These are phyloP conservation scores for Graphilbum ipis-grandicollis DNA, from an alignment of 2,329 filamentous ascomycete species.

Conservation along the genomic window DNA sequence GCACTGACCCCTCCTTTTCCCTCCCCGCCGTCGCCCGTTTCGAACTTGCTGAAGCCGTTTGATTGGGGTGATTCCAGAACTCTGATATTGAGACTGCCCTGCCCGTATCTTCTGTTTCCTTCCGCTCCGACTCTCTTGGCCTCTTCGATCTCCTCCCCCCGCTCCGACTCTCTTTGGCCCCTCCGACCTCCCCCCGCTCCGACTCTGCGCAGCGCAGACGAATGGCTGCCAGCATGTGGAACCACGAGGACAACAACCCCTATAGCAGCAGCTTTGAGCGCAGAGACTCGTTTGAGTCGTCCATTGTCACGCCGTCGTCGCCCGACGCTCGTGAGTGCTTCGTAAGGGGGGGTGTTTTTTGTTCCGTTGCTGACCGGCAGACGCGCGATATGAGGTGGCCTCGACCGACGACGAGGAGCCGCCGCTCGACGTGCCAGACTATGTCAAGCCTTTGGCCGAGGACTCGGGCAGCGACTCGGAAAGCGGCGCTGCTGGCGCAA, in stretches of 20 bases:
- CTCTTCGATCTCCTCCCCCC: too few species aligned
- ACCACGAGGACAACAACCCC: conserved; percentile 97
- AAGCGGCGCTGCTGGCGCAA: conserved; percentile 30
- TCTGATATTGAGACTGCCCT: too few species aligned
- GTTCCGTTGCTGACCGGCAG: conserved; percentile 16
- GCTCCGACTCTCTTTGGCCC: too few species aligned
- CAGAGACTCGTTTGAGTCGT: conserved; percentile 61
- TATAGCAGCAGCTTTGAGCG: conserved; percentile 84
- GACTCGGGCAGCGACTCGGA: conserved; percentile 21
- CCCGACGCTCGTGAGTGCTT: conserved; percentile 33
- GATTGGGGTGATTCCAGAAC: too few species aligned
- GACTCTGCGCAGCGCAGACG: too few species aligned
- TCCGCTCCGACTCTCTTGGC: background rate
- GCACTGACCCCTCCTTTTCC: too few species aligned
- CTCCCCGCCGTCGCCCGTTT: too few species aligned
- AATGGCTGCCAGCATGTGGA: conserved; percentile 89
- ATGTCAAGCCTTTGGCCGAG: conserved; percentile 14
- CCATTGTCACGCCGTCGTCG: conserved; percentile 44
- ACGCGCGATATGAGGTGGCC: conserved; percentile 39
- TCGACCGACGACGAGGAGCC: conserved; percentile 53
- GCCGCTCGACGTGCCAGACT: conserved; percentile 22
- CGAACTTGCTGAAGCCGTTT: too few species aligned
- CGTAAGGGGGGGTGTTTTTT: conserved; percentile 2
- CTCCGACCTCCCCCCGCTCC: background rate
- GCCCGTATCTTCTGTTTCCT: too few species aligned